These are phyloP conservation scores for Alisma plantagoaquatica DNA, from an alignment of 106 monocot species.

Conservation along the genomic window DNA sequence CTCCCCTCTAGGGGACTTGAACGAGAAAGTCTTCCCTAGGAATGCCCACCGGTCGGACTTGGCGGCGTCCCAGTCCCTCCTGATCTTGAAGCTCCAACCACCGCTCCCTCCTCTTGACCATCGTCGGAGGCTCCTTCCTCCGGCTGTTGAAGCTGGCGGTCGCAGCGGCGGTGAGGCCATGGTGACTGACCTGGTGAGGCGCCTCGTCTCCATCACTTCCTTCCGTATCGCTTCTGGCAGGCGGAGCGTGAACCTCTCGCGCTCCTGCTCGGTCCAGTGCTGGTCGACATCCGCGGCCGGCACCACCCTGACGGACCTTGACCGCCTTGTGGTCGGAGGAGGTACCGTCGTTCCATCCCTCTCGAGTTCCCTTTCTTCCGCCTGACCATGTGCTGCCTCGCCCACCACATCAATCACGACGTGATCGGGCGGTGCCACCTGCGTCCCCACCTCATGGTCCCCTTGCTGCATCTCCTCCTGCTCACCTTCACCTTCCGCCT, in stretches of 20 bases:
- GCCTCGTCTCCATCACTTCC: conserved; percentile 1
- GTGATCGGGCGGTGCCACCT: neutral
- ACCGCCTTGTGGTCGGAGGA: too few relatives aligned
- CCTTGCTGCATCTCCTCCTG: too few relatives aligned
- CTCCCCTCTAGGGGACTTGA: too few relatives aligned
- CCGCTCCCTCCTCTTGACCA: neutral
- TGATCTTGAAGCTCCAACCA: too few relatives aligned
- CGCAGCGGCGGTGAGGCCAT: neutral
- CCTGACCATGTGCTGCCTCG: too few relatives aligned
- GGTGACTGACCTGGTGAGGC: neutral
- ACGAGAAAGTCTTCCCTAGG: neutral
- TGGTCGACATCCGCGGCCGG: neutral
- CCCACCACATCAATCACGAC: neutral
- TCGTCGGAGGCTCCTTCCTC: neutral
- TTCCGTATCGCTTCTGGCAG: conserved; percentile 6
- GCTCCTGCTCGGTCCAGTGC: neutral
- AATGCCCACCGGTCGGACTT: conserved; percentile 5
- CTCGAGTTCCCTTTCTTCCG: too few relatives aligned
- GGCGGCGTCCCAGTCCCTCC: neutral
- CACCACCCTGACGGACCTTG: too few relatives aligned
- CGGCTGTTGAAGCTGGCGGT: neutral
- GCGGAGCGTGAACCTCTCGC: conserved; percentile 4
- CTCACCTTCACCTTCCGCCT: too few relatives aligned
- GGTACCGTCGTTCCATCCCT: conserved; percentile 1
- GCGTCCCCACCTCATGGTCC: conserved; percentile 1